A percentile compares a stretch with the other conserved stretches of the same genome.
phyloP scores from a whole-genome alignment of 352 stramenopile species.

The Phytophthora brassicae region DNA sequence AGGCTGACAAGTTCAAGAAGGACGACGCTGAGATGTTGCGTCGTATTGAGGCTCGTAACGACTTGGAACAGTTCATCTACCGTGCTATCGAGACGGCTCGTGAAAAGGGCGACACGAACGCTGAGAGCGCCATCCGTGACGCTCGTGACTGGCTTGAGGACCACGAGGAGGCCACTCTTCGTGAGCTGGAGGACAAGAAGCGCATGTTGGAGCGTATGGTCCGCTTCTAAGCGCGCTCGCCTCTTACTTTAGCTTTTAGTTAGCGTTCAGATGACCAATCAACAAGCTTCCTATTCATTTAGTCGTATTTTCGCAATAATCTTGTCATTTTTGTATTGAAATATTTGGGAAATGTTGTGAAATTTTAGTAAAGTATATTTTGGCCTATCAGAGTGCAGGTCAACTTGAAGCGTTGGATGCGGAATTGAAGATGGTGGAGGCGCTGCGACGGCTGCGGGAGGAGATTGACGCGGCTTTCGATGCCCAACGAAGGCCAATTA shows the following conservation, averaged over 20 bases:
- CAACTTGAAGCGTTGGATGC: slow-evolving; percentile 13
- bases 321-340: neutral
- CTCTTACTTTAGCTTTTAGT: slow-evolving; percentile 36
- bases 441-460: slow-evolving; percentile 18
- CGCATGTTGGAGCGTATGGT: slow-evolving; percentile 73
- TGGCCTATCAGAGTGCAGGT: neutral
- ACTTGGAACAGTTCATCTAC: slow-evolving; percentile 76
- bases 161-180: slow-evolving; percentile 87
- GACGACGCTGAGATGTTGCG: slow-evolving; percentile 69
- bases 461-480: slow-evolving; percentile 33
- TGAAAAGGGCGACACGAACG: slow-evolving; percentile 67
- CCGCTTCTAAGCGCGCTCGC: slow-evolving; percentile 49
- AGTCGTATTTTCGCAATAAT: slow-evolving; percentile 5
- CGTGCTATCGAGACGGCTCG: slow-evolving; percentile 65
- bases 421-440: slow-evolving; percentile 15
- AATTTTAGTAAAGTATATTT: neutral
- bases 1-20: slow-evolving; percentile 78
- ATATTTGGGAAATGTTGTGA: neutral
- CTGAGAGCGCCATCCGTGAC: slow-evolving; percentile 84
- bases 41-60: slow-evolving; percentile 70
- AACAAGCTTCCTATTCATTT: slow-evolving; percentile 44
- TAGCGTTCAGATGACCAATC: slow-evolving; percentile 35
- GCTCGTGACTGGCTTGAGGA: slow-evolving; percentile 88
- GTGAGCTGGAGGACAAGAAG: slow-evolving; percentile 96
- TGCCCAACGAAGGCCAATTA: slow-evolving; percentile 3